Base-by-base conservation (phyloP, 164 flowering plant genomes). In the Dillenia turbinata region DNA sequence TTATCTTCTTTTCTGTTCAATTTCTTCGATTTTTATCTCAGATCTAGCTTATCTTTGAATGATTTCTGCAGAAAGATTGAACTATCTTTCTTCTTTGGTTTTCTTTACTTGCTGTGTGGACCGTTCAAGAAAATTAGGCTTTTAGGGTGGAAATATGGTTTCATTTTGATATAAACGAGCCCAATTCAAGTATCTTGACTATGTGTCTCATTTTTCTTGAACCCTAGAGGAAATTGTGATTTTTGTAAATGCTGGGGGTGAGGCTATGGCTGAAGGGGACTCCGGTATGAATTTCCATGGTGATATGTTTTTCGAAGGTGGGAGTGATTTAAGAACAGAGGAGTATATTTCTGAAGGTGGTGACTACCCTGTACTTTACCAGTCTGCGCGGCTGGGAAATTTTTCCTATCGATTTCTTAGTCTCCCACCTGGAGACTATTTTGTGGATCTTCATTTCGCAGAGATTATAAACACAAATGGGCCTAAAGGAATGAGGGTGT, bases 401-500 rank as follows among this genome's bases (percentile, higher is more conserved):
- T 90, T 81, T 65, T 60, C 71, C 68, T 90, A 90, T 66, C 61
- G 59, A 58, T 76, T 86, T 56, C 67, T 71, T 19, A 68, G 77
- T 63, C 73, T 90, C n/a, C 62, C 69, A 10, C 78, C 85, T 56
- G 92, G 92, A 69, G 76, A 88, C 22, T 90, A 88, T 66, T 67
- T 78, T 47, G 75, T 88, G 8, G 95, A 90, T 69, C 91, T 90
- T 62, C 97, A 90, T 71, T 90, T 90, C 64, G 82, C 71, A 12
- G 97, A 90, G 77, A 86, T 90, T 13, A 77, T 90, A 46, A 76
- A 83, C 59, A 79, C 81, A 0, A 70, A 73, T 69, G 97, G 97
- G 17, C 97, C 97, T 13, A 86, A 77, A 74, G 92, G 92, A 62
- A 86, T 90, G 91, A 73, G 92, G 69, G 82, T 83, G 14, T 88